A percentile compares a stretch with the other conserved stretches of the same genome.
These are phyloP conservation scores for Tanacetum coccineum DNA, from an alignment of 129 eudicot genomes.

Conservation along the genomic window DNA sequence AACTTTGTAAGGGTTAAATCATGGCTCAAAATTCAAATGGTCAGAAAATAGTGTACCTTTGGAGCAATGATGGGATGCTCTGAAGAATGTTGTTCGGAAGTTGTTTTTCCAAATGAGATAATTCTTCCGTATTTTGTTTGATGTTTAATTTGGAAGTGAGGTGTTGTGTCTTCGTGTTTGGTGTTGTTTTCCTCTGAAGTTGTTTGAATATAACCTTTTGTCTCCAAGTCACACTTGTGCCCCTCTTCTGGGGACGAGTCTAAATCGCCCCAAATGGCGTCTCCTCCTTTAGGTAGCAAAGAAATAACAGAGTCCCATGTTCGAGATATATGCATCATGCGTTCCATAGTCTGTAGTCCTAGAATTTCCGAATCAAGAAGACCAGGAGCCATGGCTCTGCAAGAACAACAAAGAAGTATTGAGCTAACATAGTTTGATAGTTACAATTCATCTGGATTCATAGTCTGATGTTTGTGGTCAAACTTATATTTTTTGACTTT, in stretches of 20 bases:
- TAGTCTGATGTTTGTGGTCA: too few species aligned
- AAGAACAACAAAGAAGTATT: slow-evolving; percentile 20
- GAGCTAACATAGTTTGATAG: background rate
- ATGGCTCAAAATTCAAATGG: background rate
- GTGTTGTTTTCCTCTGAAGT: slow-evolving; percentile 35
- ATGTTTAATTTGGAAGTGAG: slow-evolving; percentile 30
- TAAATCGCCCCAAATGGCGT: slow-evolving; percentile 71
- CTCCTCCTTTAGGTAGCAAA: slow-evolving; percentile 93
- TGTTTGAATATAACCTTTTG: slow-evolving; percentile 30
- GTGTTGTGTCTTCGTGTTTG: slow-evolving; percentile 35
- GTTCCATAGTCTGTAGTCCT: slow-evolving; percentile 73
- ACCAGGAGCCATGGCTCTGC: slow-evolving; percentile 90
- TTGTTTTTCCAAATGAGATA: slow-evolving; percentile 66
- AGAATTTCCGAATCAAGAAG: slow-evolving; percentile 63
- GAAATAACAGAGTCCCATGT: slow-evolving; percentile 87
- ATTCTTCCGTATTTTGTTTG: slow-evolving; percentile 64
- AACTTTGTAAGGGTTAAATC: background rate
- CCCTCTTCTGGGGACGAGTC: slow-evolving; percentile 88
- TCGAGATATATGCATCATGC: slow-evolving; percentile 64
- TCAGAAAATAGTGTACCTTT: slow-evolving; percentile 33
- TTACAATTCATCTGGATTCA: too few species aligned
- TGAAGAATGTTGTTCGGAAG: slow-evolving; percentile 70
- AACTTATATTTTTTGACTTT: background rate
- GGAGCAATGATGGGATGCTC: slow-evolving; percentile 43
- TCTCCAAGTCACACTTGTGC: slow-evolving; percentile 41